phyloP scores from a whole-genome alignment of 257 asterid species.

The Fraxinus quadrangulata region DNA sequence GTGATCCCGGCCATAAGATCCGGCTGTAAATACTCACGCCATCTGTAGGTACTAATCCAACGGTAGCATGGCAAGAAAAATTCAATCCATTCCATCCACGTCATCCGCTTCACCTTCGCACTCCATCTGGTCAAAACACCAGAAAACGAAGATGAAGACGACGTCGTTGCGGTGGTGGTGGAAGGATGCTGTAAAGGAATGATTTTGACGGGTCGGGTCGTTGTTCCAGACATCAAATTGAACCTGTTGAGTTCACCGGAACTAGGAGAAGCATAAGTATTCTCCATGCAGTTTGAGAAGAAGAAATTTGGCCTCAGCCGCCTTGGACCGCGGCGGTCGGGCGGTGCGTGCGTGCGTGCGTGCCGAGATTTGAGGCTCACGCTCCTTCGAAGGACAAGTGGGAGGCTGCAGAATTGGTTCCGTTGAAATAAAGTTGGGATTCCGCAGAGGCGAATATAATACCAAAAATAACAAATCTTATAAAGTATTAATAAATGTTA shows the following conservation, averaged over 20 bases:
- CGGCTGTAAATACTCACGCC: conserved; percentile 81
- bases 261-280: conserved; percentile 70
- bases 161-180: conserved; percentile 29
- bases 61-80: conserved; percentile 78
- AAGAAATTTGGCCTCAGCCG: not conserved
- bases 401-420: not conserved
- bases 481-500: too few relatives aligned
- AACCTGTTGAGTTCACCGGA: conserved; percentile 48
- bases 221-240: conserved; percentile 29
- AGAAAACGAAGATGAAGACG: conserved; percentile 28
- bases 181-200: conserved; percentile 81
- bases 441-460: not conserved
- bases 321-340: not conserved
- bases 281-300: conserved; percentile 34
- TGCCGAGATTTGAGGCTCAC: not conserved
- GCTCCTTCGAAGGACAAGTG: not conserved
- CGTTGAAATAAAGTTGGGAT: not conserved
- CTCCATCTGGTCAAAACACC: conserved; percentile 51
- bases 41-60: conserved; percentile 82
- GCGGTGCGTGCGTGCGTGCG: not conserved
- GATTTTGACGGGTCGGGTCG: conserved; percentile 55
- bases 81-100: conserved; percentile 76
- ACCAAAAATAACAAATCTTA: too few relatives aligned
- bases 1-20: conserved; percentile 95
- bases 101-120: conserved; percentile 64